Base-by-base conservation (phyloP, 257 asterid genomes). In the Gentiana macrophylla region DNA sequence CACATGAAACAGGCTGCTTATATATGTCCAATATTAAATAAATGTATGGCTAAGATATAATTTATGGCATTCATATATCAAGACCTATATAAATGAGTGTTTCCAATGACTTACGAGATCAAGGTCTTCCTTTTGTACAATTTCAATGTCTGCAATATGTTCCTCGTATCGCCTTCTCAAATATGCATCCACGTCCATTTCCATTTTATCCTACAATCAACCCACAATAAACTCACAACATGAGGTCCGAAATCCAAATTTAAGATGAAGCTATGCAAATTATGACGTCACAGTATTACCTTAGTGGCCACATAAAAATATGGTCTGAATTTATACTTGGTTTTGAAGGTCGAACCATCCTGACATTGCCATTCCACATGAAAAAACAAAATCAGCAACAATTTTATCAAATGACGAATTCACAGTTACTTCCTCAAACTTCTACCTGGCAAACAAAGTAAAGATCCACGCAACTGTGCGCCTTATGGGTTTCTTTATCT, bases 331-430 rank as follows among this genome's bases (percentile, higher is more conserved):
- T 74, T 92, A 62, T 83, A 77, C 72, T 92, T 92, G 1, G 94
- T 82, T 73, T 92, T 92, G 70, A 88, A 92, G 46, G 77, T 77
- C 1, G 95, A 88, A 57, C 97, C 97, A 92, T 92, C 98, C 98
- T 92, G 67, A 78, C 80, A 58, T 53, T 55, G 72, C 35, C 71
- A 45, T 55, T 64, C 57, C 50, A 10, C 38, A 49, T 46, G 52
- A 49, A 63, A 37, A 55, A 53, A 57, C 38, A 59, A 52, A 35
- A 54, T 36, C 32, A 49, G 44, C 47, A 32, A 57, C 55, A 46
- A n/a, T 50, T 52, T 51, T 38, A 47, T 46, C 49, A 50, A 6
- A 11, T 57, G 5, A 5, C 50, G 12, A 24, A 24, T 24, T 11
- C 48, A 10, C 24, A 35, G 59, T 15, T 4, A 5, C 12, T 37